These are phyloP conservation scores for Plasmodium vinckei DNA, from an alignment of 169 alveolate genomes.

Conservation along the genomic window DNA sequence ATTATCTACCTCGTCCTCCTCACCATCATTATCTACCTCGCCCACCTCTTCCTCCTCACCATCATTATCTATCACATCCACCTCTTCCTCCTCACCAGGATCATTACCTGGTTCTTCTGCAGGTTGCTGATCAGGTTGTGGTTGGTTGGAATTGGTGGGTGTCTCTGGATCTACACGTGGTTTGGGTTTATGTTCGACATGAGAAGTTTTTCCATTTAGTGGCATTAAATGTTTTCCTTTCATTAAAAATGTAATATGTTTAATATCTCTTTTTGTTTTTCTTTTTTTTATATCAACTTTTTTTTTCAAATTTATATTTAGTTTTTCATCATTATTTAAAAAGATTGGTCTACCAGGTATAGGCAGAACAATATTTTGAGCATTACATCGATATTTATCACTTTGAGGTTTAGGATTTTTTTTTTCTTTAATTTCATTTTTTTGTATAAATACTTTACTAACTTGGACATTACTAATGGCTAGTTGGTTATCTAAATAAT, in stretches of 20 bases:
- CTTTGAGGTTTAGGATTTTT: constrained; percentile 16
- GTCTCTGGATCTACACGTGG: background rate
- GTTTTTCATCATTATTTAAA: constrained; percentile 76
- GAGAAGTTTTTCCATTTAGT: background rate
- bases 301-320: constrained; percentile 30
- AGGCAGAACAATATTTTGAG: constrained; percentile 80
- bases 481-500: constrained; percentile 76
- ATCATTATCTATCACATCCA: constrained; percentile 12
- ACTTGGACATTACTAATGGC: constrained; percentile 78
- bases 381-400: constrained; percentile 33
- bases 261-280: constrained; percentile 15
- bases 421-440: constrained; percentile 78
- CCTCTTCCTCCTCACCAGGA: background rate
- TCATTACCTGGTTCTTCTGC: constrained; percentile 10
- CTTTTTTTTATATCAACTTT: background rate
- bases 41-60: background rate
- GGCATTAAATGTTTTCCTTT: constrained; percentile 66
- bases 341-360: constrained; percentile 81
- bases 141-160: background rate
- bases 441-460: constrained; percentile 72
- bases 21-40: constrained; percentile 5
- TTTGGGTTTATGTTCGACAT: no score
- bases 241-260: constrained; percentile 47
- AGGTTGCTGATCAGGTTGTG: background rate
- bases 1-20: background rate